Evolutionary conservation across 2,329 filamentous ascomycete species (phyloP).

Genomic region (Calonectria multiphialidica): DNA sequence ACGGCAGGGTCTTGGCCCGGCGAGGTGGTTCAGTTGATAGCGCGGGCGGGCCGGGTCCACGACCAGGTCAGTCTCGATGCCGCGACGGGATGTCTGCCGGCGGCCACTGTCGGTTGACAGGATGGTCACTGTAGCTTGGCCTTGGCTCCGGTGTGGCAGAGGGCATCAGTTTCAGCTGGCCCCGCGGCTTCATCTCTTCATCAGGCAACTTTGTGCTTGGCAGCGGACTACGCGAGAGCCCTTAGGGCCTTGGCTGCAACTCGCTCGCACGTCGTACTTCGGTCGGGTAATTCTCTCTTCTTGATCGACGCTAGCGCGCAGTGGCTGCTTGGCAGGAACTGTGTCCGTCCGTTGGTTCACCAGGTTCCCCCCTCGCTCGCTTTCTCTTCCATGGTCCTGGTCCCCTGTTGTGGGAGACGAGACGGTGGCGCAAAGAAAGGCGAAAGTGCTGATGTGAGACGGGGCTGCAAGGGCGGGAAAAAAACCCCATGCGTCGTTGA

Average conservation of each 20-base stretch:
- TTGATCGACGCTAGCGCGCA: not conserved
- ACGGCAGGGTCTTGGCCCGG: not conserved
- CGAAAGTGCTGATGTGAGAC: too few relatives aligned
- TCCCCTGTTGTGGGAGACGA: too few relatives aligned
- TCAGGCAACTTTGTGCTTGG: not conserved
- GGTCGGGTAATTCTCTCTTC: not conserved
- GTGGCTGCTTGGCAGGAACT: not conserved
- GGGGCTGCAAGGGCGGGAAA: too few relatives aligned
- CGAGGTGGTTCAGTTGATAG: not conserved
- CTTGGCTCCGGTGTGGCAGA: slow-evolving; percentile 3
- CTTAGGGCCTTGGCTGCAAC: not conserved
- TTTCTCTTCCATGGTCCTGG: too few relatives aligned
- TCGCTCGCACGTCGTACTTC: not conserved
- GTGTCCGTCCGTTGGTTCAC: not conserved
- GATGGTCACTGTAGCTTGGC: not conserved
- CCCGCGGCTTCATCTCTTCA: not conserved
- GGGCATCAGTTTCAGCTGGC: not conserved
- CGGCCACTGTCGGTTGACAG: too few relatives aligned
- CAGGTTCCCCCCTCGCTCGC: too few relatives aligned
- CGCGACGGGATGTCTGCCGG: not conserved
- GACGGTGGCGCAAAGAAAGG: too few relatives aligned
- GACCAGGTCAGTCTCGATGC: not conserved
- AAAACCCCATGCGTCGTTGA: too few relatives aligned
- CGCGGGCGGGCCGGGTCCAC: too few relatives aligned
- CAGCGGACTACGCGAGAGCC: not conserved